Evolutionary conservation across 768 basidiomycete genomes (phyloP), one percentile per base, ranked within the genome.

Genomic region (Cystobasidium onofrii): DNA sequence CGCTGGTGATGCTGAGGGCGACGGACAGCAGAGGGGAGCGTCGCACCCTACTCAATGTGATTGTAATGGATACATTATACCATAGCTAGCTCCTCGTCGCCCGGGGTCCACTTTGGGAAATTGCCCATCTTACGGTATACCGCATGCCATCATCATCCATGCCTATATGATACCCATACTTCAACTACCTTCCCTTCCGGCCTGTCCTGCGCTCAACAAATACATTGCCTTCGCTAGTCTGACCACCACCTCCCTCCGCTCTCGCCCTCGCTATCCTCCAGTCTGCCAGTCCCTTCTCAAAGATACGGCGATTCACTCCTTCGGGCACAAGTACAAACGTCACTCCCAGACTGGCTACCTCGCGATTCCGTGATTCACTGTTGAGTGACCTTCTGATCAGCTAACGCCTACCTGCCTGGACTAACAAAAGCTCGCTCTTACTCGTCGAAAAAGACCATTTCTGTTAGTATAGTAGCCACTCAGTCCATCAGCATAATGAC

Each of bases 321-420:
- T 83, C 80, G 1, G 82, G 81, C 3, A 90, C 89, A n/a, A 89
- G 85, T 69, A 86, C 83, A 81, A 95, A 92, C 0, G 90, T 91
- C 1, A 94, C 90, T 1, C 92, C 91, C 87, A 78, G 65, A n/a
- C 73, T 61, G 23, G 74, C 67, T 0, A 77, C 73, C 33, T 78
- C 76, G 1, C 76, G 72, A 43, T 78, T 77, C 33, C 76, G 66
- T 0, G 77, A 64, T 29, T 79, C 78, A 63, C 76, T 76, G 67
- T 31, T 34, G 1, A 33, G n/a, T n/a, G 12, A 41, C 27, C 18
- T 31, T 43, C 41, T 9, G 41, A n/a, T n/a, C n/a, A n/a, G n/a
- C n/a, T 43, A 17, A 34, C 64, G 17, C 9, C 23, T 20, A 2
- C 20, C n/a, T 7, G 39, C 34, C 23, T 39, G 39, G 2, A 66